These are phyloP conservation scores for Gilbertella persicaria DNA, from an alignment of 371 early-diverging fungal species.

Conservation along the genomic window DNA sequence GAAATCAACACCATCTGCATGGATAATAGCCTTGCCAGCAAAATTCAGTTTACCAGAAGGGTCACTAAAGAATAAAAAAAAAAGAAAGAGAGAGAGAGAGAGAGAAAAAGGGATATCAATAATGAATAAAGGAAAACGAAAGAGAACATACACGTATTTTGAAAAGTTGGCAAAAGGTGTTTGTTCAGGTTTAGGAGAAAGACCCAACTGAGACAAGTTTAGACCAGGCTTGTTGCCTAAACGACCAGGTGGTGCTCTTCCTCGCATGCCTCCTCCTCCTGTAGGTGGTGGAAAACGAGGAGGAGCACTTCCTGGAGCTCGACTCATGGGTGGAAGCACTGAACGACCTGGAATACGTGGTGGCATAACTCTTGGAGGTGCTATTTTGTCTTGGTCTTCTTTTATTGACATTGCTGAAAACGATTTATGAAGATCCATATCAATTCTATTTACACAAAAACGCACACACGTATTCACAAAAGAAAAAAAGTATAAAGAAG, in stretches of 20 bases:
- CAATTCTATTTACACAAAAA: neutral
- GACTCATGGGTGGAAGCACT: conserved; percentile 48
- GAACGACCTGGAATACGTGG: conserved; percentile 31
- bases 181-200: conserved; percentile 39
- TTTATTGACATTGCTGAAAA: conserved; percentile 29
- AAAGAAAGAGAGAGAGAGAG: neutral
- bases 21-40: conserved; percentile 89
- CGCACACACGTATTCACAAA: neutral
- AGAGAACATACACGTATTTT: conserved; percentile 63
- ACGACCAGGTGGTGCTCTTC: conserved; percentile 13
- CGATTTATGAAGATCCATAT: conserved; percentile 36
- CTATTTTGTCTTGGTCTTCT: conserved; percentile 19
- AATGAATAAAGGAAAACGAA: neutral
- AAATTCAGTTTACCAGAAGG: conserved; percentile 90
- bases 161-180: conserved; percentile 72
- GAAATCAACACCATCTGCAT: conserved; percentile 91
- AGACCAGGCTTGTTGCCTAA: conserved; percentile 25
- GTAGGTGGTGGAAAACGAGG: conserved; percentile 20
- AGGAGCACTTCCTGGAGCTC: conserved; percentile 20
- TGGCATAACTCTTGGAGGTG: conserved; percentile 12
- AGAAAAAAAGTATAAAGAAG: neutral
- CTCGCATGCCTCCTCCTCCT: conserved; percentile 12
- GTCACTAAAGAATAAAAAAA: conserved; percentile 54
- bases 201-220: conserved; percentile 40
- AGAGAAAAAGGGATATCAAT: conserved; percentile 54